Evolutionary conservation across 495 filamentous ascomycete genomes (phyloP), one percentile per base, ranked within the genome.

Genomic region (Usnea hakonensis): DNA sequence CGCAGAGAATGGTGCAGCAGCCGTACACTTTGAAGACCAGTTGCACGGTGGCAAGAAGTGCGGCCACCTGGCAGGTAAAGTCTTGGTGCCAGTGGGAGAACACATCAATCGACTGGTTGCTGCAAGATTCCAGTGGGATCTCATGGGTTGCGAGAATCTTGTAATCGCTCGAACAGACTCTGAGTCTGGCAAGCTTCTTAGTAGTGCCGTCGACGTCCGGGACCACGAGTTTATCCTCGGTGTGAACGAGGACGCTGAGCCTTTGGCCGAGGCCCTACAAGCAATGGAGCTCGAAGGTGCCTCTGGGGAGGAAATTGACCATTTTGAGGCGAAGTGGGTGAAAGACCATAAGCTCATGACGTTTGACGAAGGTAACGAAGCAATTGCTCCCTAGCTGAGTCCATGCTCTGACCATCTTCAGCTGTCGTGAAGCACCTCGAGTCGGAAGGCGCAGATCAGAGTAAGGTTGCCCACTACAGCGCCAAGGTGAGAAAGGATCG

Each of bases 21-120:
- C 88, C 11, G 95, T 98, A 2, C 94, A 98, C 72, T 95, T 98
- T 68, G 94, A 98, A 73, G 94, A 98, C 69, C 95, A 98, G 70
- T 79, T 97, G 57, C 94, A 98, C 71, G 94, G 94, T 30, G 94
- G 94, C 43, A 98, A 98, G 81, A 98, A 97, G 75, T 98, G 94
- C 71, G 94, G 94, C 21, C 94, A 98, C 77, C 80, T 98, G 62
- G 93, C 94, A 2, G 94, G 94, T 64, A 98, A 98, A 74, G 94
- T 98, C 2, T 78, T 98, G 16, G 94, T 98, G 0, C 95, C 94
- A 0, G 85, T 94, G 43, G 87, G 90, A 65, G 94, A 98, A 68
- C 94, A 98, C 75, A 95, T 97, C 77, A 97, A 97, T 75, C 84
- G 94, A 19, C 84, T 98, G 6, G 85, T 90, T 35, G 91, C 95